phyloP scores from a whole-genome alignment of 176 grass and related monocot species.

The Aegilops longissima region DNA sequence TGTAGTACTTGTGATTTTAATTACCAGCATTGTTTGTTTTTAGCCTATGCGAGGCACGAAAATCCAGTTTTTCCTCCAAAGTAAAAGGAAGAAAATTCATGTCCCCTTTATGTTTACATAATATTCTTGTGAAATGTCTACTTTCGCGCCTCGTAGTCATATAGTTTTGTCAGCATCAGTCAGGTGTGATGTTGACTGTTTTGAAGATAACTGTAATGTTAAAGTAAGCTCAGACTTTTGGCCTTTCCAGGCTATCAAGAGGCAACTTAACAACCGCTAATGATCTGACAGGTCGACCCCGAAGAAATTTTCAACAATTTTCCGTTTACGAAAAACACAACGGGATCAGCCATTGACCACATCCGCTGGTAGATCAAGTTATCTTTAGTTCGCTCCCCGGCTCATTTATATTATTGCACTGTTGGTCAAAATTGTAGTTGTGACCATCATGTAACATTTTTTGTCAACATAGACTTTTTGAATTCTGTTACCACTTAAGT shows the following conservation, averaged over 20 bases:
- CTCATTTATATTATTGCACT: slow-evolving; percentile 19
- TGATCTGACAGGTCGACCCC: not conserved
- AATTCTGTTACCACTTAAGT: not conserved
- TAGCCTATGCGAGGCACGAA: not conserved
- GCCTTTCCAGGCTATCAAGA: not conserved
- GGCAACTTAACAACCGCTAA: not conserved
- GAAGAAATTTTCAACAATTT: slow-evolving; percentile 21
- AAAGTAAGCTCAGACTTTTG: not conserved
- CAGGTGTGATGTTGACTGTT: not conserved
- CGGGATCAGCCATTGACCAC: not conserved
- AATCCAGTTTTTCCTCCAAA: not conserved
- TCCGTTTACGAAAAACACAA: not conserved
- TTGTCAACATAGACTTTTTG: not conserved
- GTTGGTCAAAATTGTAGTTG: not conserved
- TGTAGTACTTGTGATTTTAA: not conserved
- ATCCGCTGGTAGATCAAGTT: not conserved
- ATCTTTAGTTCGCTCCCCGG: not conserved
- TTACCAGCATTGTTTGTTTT: not conserved
- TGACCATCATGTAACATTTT: not conserved
- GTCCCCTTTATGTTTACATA: not conserved
- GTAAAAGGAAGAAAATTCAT: not conserved
- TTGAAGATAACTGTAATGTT: not conserved
- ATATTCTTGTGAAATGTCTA: not conserved
- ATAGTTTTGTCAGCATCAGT: not conserved
- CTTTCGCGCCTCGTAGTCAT: not conserved